These are phyloP conservation scores for Athelia psychrophila DNA, from an alignment of 1,284 basidiomycete species.

Conservation along the genomic window DNA sequence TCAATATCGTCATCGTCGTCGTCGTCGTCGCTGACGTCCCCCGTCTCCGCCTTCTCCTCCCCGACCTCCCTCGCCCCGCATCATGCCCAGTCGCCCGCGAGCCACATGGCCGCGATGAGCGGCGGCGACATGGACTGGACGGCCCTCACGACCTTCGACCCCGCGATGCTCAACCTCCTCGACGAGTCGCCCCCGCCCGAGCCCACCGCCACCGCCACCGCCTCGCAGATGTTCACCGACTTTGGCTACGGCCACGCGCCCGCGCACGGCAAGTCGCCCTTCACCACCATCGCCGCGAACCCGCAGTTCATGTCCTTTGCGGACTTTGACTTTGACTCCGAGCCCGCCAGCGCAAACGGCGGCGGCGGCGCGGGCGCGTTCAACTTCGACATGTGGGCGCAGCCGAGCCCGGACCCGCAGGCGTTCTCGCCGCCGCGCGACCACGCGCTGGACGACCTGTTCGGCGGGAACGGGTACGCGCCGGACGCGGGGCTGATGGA, in stretches of 20 bases:
- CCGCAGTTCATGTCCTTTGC: slow-evolving; percentile 80
- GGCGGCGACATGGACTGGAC: slow-evolving; percentile 59
- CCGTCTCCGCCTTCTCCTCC: slow-evolving; percentile 12
- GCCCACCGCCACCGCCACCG: slow-evolving; percentile 44
- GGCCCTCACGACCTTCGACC: slow-evolving; percentile 64
- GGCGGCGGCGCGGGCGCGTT: slow-evolving; percentile 27
- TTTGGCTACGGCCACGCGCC: slow-evolving; percentile 38
- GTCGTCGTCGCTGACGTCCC: slow-evolving; percentile 14
- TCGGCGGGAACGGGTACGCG: slow-evolving; percentile 49
- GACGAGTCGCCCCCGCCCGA: slow-evolving; percentile 43
- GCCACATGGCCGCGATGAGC: no score
- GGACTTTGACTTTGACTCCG: slow-evolving; percentile 11
- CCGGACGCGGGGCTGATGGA: slow-evolving; percentile 37
- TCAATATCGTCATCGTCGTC: slow-evolving; percentile 8
- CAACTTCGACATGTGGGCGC: slow-evolving; percentile 36
- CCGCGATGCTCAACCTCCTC: slow-evolving; percentile 53
- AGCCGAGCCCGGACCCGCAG: slow-evolving; percentile 35
- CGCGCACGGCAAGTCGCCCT: slow-evolving; percentile 42
- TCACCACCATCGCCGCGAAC: slow-evolving; percentile 75
- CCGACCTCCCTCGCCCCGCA: slow-evolving; percentile 28
- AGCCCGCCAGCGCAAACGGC: slow-evolving; percentile 13
- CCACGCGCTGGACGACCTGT: slow-evolving; percentile 55
- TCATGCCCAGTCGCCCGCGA: no score
- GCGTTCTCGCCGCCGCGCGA: slow-evolving; percentile 32
- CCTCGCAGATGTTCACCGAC: slow-evolving; percentile 61